Conservation (phyloP, 208 protist genomes). For the Trypanosomatidae sp. region DNA sequence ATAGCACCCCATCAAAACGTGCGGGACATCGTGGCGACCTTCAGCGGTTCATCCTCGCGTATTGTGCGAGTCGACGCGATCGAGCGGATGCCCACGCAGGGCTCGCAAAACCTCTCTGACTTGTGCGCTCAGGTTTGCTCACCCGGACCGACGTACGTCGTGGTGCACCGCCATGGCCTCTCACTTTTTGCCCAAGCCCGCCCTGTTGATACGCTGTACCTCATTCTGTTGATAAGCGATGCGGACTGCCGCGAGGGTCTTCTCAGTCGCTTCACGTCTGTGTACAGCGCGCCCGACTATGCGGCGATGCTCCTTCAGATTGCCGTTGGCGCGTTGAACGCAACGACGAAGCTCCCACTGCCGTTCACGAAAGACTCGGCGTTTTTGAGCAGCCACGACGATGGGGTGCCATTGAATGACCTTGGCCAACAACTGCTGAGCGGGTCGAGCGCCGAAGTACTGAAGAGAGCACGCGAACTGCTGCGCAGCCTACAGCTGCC, state of each 20-base stretch:
- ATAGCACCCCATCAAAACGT: conserved; percentile 65
- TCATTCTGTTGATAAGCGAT: conserved; percentile 60
- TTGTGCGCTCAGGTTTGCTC: conserved; percentile 69
- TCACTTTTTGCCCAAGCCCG: conserved; percentile 75
- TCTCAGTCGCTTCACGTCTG: conserved; percentile 71
- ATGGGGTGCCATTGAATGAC: conserved; percentile 47
- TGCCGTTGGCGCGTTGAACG: conserved; percentile 44
- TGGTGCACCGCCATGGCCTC: conserved; percentile 79
- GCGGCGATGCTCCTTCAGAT: conserved; percentile 90
- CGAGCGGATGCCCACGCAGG: conserved; percentile 36
- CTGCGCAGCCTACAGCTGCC: conserved; percentile 61
- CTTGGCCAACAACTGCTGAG: conserved; percentile 50
- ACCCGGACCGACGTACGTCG: conserved; percentile 57
- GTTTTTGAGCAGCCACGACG: conserved; percentile 28
- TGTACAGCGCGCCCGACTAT: conserved; percentile 74
- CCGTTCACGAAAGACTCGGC: conserved; percentile 8
- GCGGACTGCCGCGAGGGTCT: conserved; percentile 53
- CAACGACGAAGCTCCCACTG: conserved; percentile 2
- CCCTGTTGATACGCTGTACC: conserved; percentile 85
- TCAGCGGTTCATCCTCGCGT: conserved; percentile 46
- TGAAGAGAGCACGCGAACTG: conserved; percentile 61
- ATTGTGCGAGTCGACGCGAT: conserved; percentile 84
- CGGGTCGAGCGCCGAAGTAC: conserved; percentile 45
- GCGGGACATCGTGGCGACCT: conserved; percentile 66
- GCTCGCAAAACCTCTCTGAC: conserved; percentile 51